phyloP scores from a whole-genome alignment of 352 stramenopile genomes.

The Globisporangium viniferum region DNA sequence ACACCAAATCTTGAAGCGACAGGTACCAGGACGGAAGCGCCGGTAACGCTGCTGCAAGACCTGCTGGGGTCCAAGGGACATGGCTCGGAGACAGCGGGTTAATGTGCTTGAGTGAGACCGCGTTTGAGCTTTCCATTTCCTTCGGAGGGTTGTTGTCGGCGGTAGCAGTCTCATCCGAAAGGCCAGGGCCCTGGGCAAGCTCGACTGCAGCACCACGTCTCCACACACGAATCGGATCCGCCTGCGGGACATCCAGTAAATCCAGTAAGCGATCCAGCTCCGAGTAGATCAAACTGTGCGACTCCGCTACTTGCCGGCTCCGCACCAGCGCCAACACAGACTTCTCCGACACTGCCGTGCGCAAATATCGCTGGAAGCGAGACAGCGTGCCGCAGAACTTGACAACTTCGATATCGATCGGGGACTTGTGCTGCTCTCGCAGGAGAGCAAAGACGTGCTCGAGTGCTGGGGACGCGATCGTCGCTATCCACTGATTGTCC shows the following conservation, averaged over 20 bases:
- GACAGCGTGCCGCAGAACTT: background rate
- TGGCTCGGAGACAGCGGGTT: background rate
- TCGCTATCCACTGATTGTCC: background rate
- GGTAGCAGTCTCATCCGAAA: background rate
- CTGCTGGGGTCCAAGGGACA: background rate
- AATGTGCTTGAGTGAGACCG: background rate
- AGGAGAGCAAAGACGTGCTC: background rate
- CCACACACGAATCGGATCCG: background rate
- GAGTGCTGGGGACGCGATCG: background rate
- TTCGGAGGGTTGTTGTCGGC: background rate
- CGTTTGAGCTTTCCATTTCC: background rate
- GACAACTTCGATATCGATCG: background rate
- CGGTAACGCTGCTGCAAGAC: background rate
- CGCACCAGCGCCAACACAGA: background rate
- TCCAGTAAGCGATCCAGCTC: background rate
- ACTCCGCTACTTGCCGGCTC: background rate
- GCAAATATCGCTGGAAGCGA: background rate
- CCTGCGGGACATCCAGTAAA: background rate
- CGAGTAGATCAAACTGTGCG: background rate
- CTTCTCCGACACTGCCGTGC: background rate
- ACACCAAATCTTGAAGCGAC: background rate
- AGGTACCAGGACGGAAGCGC: background rate
- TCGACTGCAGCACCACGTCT: background rate
- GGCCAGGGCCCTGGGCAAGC: background rate
- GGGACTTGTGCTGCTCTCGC: background rate